Percentiles rank a stretch among this genome's conserved stretches.
These are phyloP conservation scores for Graphilbum fragrans DNA, from an alignment of 2,329 filamentous ascomycete genomes.

Conservation along the genomic window DNA sequence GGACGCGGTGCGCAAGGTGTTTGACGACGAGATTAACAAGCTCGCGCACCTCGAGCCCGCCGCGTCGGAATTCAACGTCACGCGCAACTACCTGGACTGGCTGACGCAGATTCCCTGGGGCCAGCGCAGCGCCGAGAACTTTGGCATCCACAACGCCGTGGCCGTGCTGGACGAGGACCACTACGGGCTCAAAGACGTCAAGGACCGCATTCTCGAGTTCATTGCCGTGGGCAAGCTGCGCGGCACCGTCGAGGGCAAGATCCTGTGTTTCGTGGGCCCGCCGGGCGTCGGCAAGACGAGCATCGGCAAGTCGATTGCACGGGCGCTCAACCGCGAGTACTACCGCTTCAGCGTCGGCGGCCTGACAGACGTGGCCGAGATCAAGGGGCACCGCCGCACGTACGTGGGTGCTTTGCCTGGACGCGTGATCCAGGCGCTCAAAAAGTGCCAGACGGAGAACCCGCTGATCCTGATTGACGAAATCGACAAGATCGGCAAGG, in stretches of 20 bases:
- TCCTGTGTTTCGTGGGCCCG: constrained; percentile 92
- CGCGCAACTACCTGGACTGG: constrained; percentile 97
- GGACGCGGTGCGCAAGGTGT: constrained; percentile 90
- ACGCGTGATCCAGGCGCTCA: constrained; percentile 93
- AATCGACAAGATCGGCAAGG: constrained; percentile 93
- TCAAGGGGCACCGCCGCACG: constrained; percentile 92
- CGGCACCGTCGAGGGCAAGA: constrained; percentile 96
- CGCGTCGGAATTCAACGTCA: constrained; percentile 97
- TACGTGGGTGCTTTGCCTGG: constrained; percentile 94
- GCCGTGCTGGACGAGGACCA: constrained; percentile 91
- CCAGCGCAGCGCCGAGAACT: constrained; percentile 89
- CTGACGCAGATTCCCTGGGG: constrained; percentile 97
- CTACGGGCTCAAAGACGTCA: constrained; percentile 93
- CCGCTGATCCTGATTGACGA: constrained; percentile 94
- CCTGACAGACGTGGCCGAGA: constrained; percentile 93
- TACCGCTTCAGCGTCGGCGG: constrained; percentile 98
- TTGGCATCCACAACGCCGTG: constrained; percentile 84
- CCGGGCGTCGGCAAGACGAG: constrained; percentile 98
- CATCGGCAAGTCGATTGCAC: constrained; percentile 95
- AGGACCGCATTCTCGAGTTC: constrained; percentile 95
- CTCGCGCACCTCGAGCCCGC: constrained; percentile 88
- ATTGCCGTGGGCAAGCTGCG: constrained; percentile 96
- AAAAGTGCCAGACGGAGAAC: constrained; percentile 99
- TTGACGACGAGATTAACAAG: constrained; percentile 97
- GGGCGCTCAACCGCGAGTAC: constrained; percentile 89